Percentiles rank a stretch among this genome's conserved stretches.
These are phyloP conservation scores for Manihot esculenta DNA, from an alignment of 441 rosid species.

Conservation along the genomic window DNA sequence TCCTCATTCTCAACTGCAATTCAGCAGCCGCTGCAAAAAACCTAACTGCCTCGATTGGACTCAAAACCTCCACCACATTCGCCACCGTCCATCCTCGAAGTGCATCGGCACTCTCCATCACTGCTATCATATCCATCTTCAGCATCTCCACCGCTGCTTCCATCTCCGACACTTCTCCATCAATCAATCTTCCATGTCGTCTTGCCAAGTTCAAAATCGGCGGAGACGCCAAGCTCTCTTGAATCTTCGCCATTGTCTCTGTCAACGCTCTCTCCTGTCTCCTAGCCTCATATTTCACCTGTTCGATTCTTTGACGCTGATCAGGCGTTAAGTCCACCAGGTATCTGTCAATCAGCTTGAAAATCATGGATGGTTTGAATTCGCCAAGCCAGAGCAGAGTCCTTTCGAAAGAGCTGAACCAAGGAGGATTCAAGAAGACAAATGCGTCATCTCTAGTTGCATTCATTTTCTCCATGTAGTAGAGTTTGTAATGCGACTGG, in stretches of 20 bases:
- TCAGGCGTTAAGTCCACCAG: slow-evolving; percentile 35
- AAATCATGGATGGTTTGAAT: slow-evolving; percentile 46
- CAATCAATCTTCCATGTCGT: slow-evolving; percentile 25
- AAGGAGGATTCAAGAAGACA: slow-evolving; percentile 48
- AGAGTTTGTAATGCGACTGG: slow-evolving; percentile 38
- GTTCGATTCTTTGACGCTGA: slow-evolving; percentile 36
- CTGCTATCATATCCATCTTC: slow-evolving; percentile 28
- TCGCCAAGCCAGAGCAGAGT: slow-evolving; percentile 54
- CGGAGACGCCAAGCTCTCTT: slow-evolving; percentile 53
- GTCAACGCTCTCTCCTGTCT: slow-evolving; percentile 42
- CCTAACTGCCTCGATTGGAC: slow-evolving; percentile 40
- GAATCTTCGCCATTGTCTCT: slow-evolving; percentile 47
- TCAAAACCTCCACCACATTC: slow-evolving; percentile 40
- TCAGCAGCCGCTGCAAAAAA: slow-evolving; percentile 36
- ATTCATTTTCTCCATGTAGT: slow-evolving; percentile 38
- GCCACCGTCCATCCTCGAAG: slow-evolving; percentile 36
- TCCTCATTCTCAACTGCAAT: slow-evolving; percentile 43
- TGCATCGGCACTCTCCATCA: slow-evolving; percentile 40
- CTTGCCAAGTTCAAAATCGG: slow-evolving; percentile 34
- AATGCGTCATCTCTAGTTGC: slow-evolving; percentile 36
- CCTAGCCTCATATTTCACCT: slow-evolving; percentile 29
- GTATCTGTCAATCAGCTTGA: slow-evolving; percentile 30
- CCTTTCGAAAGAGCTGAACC: slow-evolving; percentile 48
- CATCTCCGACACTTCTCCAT: slow-evolving; percentile 32
- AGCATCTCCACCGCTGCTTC: slow-evolving; percentile 39